Base-by-base conservation (phyloP, 1,284 basidiomycete genomes). In the Boletus hoseneyae region DNA sequence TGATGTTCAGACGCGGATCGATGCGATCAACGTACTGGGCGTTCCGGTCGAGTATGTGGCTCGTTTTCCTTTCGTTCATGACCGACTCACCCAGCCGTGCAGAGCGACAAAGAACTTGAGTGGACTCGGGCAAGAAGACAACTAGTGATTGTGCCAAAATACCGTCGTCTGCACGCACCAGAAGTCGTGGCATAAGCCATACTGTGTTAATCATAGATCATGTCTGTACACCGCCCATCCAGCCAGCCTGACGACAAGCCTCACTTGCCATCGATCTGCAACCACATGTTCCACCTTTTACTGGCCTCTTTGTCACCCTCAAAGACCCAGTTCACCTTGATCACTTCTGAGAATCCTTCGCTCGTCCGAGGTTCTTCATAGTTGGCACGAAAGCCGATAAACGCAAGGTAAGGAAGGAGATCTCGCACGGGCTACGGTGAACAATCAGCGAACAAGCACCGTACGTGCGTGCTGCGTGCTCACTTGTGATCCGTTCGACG, bases 341-440 rank as follows among this genome's bases (percentile, higher is more conserved):
- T 83, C 29, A 96, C 76, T 59, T 92, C 85, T 4, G 76, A 65
- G 58, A 92, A 90, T 0, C 91, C 93, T 70, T 95, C 92, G 0
- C 69, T 68, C 6, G 70, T 44, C 15, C 63, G 61, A 0, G 92
- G 92, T 58, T 81, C 80, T 65, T 94, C 83, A 51, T 82, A 89
- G 15, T 73, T 73, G 33, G 76, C 70, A 11, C 73, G 71, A 63
- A 85, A 94, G 6, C 76, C 67, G 10, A 66, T 70, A 56, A 90
- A 86, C 2, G 85, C 90, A 0, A 72, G 50, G 56, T 78, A 80
- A 0, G 90, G 90, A 3, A 93, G 60, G 9, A 87, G 51, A 15
- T 79, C 72, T 32, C 89, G 78, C 52, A 69, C 65, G 2, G 73
- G 64, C 77, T 79, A 55, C 11, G 25, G 42, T n/a, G 10, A 34